Percentiles rank a stretch among this genome's conserved stretches.
Evolutionary conservation across 2,329 filamentous ascomycete genomes (phyloP).

Genomic region (Stemphylium vesicarium): DNA sequence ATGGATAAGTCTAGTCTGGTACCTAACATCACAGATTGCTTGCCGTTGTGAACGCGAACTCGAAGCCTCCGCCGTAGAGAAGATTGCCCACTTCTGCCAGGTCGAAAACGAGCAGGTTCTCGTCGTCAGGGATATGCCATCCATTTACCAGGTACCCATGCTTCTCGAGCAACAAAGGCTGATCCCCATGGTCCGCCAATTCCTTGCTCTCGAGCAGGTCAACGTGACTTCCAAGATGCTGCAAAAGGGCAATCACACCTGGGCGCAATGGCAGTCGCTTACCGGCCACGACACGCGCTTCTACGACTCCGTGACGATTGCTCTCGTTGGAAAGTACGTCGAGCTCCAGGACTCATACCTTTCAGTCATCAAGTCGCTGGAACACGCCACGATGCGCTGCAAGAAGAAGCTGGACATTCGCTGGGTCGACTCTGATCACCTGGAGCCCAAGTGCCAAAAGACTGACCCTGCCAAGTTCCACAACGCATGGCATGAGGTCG

Average conservation of each 20-base stretch:
- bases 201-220: conserved; percentile 69
- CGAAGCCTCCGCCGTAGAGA: conserved; percentile 75
- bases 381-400: conserved; percentile 90
- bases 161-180: conserved; percentile 84
- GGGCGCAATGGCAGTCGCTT: conserved; percentile 77
- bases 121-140: conserved; percentile 83
- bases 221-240: conserved; percentile 61
- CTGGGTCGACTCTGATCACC: conserved; percentile 83
- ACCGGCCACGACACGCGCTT: conserved; percentile 71
- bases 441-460: conserved; percentile 71
- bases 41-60: conserved; percentile 86
- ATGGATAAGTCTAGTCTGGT: neutral
- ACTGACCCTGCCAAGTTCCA: conserved; percentile 76
- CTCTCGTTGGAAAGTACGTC: conserved; percentile 90
- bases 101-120: conserved; percentile 85
- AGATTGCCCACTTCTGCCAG: conserved; percentile 90
- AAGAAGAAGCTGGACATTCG: conserved; percentile 77
- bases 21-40: conserved; percentile 68
- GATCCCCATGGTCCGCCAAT: conserved; percentile 67
- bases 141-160: conserved; percentile 94
- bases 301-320: conserved; percentile 76
- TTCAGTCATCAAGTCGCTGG: conserved; percentile 81
- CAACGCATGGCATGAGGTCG: conserved; percentile 83
- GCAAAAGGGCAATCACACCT: conserved; percentile 71
- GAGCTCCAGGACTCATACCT: conserved; percentile 86